Conservation (phyloP, 2,329 filamentous ascomycete genomes). For the Alternaria sp. region DNA sequence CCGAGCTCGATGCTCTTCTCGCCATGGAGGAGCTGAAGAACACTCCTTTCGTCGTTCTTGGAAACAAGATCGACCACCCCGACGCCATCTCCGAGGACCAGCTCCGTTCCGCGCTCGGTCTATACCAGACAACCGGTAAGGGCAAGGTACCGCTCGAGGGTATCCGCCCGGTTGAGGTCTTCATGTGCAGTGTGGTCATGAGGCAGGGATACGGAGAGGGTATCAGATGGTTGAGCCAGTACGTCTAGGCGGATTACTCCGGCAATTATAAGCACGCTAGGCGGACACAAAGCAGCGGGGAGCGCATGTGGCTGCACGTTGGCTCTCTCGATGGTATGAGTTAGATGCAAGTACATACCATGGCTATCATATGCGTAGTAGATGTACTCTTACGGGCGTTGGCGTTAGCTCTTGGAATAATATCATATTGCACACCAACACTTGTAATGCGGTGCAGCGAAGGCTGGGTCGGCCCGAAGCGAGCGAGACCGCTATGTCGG, state of each 20-base stretch:
- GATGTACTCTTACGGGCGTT: slow-evolving; percentile 19
- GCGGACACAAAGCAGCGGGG: background rate
- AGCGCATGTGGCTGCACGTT: slow-evolving; percentile 1
- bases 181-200: slow-evolving; percentile 98
- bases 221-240: slow-evolving; percentile 52
- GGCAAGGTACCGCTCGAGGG: slow-evolving; percentile 48
- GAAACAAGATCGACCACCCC: slow-evolving; percentile 99
- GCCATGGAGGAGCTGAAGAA: slow-evolving; percentile 96
- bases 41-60: slow-evolving; percentile 93
- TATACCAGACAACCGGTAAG: slow-evolving; percentile 72
- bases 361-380: slow-evolving; percentile 12
- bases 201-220: slow-evolving; percentile 70
- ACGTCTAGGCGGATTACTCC: slow-evolving; percentile 36
- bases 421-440: slow-evolving; percentile 12
- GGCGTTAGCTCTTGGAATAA: slow-evolving; percentile 26
- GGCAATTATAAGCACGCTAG: background rate
- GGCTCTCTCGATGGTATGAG: background rate
- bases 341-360: slow-evolving; percentile 10
- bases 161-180: slow-evolving; percentile 77
- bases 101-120: slow-evolving; percentile 85
- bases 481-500: background rate
- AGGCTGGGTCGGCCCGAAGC: background rate
- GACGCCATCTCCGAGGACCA: slow-evolving; percentile 96
- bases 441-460: background rate
- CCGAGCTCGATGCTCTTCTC: slow-evolving; percentile 90